phyloP scores from a whole-genome alignment of 805 yeast genomes.

The Komagataella kurtzmanii region DNA sequence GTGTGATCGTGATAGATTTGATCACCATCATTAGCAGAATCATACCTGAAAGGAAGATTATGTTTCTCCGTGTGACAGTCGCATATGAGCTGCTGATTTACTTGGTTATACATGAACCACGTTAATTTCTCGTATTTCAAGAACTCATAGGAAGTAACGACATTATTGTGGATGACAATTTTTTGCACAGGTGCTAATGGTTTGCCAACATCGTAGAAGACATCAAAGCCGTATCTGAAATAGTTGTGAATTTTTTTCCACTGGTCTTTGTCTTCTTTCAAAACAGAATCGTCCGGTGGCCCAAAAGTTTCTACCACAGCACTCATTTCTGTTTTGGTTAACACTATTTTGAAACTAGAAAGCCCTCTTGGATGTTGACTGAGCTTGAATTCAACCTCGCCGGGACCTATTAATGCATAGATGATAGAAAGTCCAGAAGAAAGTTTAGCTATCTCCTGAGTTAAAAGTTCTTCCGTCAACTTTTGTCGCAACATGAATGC shows the following conservation, averaged over 20 bases:
- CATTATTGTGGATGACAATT: conserved; percentile 37
- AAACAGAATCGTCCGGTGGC: conserved; percentile 40
- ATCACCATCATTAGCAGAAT: neutral
- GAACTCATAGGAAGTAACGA: conserved; percentile 36
- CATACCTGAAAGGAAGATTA: neutral
- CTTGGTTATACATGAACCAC: conserved; percentile 19
- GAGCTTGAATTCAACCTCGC: conserved; percentile 13
- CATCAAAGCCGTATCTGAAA: conserved; percentile 38
- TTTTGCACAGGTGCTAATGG: conserved; percentile 23
- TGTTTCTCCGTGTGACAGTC: neutral
- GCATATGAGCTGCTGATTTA: neutral
- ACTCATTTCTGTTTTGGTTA: conserved; percentile 36
- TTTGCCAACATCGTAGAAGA: conserved; percentile 24
- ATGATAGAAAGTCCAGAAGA: neutral
- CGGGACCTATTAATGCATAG: neutral
- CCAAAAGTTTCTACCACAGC: conserved; percentile 33
- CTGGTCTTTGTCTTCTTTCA: conserved; percentile 16
- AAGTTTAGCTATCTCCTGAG: neutral
- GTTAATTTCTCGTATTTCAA: conserved; percentile 39
- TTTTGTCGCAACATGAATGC: neutral
- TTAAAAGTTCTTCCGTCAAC: neutral
- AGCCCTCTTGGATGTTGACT: conserved; percentile 11
- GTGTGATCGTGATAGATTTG: neutral
- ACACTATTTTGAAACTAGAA: conserved; percentile 9
- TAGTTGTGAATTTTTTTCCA: conserved; percentile 38